phyloP scores from a whole-genome alignment of 306 rosid species.

The Nissolia schottii region DNA sequence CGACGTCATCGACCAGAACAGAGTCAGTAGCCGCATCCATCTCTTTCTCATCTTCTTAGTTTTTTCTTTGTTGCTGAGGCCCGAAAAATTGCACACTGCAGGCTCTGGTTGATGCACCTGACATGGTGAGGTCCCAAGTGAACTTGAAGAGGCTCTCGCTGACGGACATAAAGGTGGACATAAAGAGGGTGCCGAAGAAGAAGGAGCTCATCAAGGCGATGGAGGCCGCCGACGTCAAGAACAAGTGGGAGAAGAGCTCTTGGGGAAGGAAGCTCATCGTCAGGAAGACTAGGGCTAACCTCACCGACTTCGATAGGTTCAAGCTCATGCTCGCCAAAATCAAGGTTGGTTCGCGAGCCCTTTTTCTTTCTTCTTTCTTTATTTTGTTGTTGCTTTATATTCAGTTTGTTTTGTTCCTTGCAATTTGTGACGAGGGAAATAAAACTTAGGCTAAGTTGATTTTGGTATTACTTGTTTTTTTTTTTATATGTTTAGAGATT shows the following conservation, averaged over 20 bases:
- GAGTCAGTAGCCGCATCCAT: slow-evolving; percentile 28
- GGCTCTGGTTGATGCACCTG: slow-evolving; percentile 97
- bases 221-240: slow-evolving; percentile 94
- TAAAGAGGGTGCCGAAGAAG: slow-evolving; percentile 89
- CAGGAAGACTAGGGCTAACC: slow-evolving; percentile 71
- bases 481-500: no score
- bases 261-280: slow-evolving; percentile 96
- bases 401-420: no score
- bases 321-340: slow-evolving; percentile 93
- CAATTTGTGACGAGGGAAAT: no score
- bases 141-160: slow-evolving; percentile 93
- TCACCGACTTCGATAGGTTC: slow-evolving; percentile 86
- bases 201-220: slow-evolving; percentile 84
- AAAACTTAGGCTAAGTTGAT: no score
- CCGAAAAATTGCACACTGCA: no score
- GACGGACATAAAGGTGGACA: slow-evolving; percentile 86
- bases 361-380: neutral
- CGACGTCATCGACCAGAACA: slow-evolving; percentile 86
- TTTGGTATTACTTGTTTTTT: no score
- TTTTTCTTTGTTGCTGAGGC: neutral
- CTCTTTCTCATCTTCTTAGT: no score
- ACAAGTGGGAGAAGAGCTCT: slow-evolving; percentile 96
- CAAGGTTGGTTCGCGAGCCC: no score
- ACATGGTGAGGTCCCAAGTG: slow-evolving; percentile 70
- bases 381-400: no score